Evolutionary conservation across 78 protist species (phyloP).

Genomic region (Dictyostelium purpureum): DNA sequence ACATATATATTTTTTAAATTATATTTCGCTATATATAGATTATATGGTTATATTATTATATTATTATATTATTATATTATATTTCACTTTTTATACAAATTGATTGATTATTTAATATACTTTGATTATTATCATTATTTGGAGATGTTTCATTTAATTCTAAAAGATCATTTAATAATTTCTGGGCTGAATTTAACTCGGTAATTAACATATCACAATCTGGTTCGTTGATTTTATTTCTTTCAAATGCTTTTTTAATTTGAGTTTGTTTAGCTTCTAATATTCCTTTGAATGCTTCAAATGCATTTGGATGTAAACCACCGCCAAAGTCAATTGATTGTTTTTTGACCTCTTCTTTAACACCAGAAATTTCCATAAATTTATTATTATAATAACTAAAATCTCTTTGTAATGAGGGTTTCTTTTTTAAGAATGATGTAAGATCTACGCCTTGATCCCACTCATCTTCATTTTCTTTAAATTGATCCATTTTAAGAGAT

Average conservation of each 20-base stretch:
- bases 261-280: conserved; percentile 61
- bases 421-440: conserved; percentile 25
- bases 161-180: conserved; percentile 8
- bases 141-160: not conserved
- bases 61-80: not conserved
- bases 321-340: not conserved
- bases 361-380: conserved; percentile 58
- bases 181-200: conserved; percentile 39
- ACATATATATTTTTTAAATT: no score
- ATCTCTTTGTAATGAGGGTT: conserved; percentile 22
- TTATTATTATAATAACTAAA: conserved; percentile 35
- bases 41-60: no score
- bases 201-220: conserved; percentile 46
- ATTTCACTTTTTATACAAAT: conserved; percentile 14
- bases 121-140: not conserved
- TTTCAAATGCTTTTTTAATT: conserved; percentile 34
- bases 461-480: conserved; percentile 43
- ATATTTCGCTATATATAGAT: no score
- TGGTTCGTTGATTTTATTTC: conserved; percentile 26
- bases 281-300: conserved; percentile 61
- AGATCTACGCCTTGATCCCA: conserved; percentile 50
- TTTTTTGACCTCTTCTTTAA: conserved; percentile 56
- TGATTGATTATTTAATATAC: conserved; percentile 4
- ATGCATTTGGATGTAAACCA: conserved; percentile 50
- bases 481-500: conserved; percentile 40